Evolutionary conservation across 305 asterid genomes (phyloP).

Genomic region (Salvia sclarea): DNA sequence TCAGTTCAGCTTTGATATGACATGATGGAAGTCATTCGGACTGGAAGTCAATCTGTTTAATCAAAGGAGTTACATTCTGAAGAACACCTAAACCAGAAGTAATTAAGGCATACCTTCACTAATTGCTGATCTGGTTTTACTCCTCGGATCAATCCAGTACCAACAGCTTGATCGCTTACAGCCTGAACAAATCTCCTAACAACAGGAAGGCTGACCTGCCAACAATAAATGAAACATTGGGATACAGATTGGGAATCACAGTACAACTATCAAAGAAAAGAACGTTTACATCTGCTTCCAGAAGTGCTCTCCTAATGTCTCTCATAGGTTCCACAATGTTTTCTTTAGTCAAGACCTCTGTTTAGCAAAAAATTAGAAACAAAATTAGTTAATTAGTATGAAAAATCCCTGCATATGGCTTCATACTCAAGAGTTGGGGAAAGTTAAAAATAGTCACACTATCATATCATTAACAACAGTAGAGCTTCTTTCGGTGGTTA

Average conservation of each 20-base stretch:
- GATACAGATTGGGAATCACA: conserved; percentile 12
- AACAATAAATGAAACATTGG: conserved; percentile 24
- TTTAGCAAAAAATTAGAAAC: conserved; percentile 20
- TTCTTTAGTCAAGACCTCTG: conserved; percentile 96
- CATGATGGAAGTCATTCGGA: background rate
- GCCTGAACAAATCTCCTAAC: conserved; percentile 94
- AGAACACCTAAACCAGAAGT: too few species aligned
- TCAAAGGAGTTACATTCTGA: background rate
- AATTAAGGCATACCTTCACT: conserved; percentile 74
- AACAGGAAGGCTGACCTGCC: conserved; percentile 98
- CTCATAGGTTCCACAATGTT: conserved; percentile 96
- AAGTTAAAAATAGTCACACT: background rate
- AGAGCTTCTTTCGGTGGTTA: background rate
- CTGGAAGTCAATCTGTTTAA: background rate
- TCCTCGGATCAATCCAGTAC: conserved; percentile 88
- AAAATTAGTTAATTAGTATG: conserved; percentile 5
- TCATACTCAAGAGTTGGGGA: background rate
- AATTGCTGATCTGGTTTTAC: conserved; percentile 95
- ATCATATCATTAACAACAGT: background rate
- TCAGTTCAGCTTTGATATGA: background rate
- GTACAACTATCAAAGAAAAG: conserved; percentile 5
- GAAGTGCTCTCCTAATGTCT: conserved; percentile 91
- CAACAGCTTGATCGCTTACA: conserved; percentile 89
- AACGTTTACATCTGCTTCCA: conserved; percentile 89
- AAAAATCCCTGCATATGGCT: background rate